phyloP scores from a whole-genome alignment of 495 filamentous ascomycete species.

The Penicillium herquei region DNA sequence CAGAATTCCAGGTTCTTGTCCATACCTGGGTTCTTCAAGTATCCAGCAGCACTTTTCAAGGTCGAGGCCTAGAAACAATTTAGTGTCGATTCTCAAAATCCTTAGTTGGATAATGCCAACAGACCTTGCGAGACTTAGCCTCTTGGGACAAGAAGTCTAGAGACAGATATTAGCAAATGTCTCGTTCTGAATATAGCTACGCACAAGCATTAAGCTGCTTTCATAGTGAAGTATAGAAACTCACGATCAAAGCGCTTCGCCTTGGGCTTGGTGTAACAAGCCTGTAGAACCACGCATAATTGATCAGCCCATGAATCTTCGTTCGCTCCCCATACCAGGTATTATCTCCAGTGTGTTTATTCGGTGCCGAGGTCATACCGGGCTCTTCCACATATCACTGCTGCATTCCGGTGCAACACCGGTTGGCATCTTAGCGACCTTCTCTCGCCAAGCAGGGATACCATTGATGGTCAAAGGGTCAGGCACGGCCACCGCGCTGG shows the following conservation, averaged over 20 bases:
- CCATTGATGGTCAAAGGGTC: slow-evolving; percentile 69
- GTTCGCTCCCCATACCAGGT: not conserved
- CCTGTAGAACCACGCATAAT: slow-evolving; percentile 28
- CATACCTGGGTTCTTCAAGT: slow-evolving; percentile 66
- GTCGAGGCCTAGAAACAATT: slow-evolving; percentile 47
- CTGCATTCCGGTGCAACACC: slow-evolving; percentile 75
- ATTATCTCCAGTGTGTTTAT: not conserved
- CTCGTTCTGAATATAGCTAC: not conserved
- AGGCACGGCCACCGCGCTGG: slow-evolving; percentile 40
- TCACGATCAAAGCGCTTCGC: slow-evolving; percentile 85
- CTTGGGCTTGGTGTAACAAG: slow-evolving; percentile 64
- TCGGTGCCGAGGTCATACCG: slow-evolving; percentile 38
- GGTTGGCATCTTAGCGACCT: slow-evolving; percentile 63
- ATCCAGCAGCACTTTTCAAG: slow-evolving; percentile 76
- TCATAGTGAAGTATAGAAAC: slow-evolving; percentile 26
- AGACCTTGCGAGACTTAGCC: slow-evolving; percentile 41
- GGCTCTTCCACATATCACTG: slow-evolving; percentile 82
- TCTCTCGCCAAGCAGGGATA: slow-evolving; percentile 65
- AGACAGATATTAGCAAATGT: not conserved
- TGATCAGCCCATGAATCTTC: slow-evolving; percentile 2
- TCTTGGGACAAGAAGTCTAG: slow-evolving; percentile 40
- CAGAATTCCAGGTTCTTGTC: not conserved
- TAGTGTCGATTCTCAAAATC: not conserved
- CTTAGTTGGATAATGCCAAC: not conserved
- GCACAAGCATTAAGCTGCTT: not conserved